A percentile compares a stretch with the other conserved stretches of the same genome.
Evolutionary conservation across 2,329 filamentous ascomycete genomes (phyloP).

Genomic region (Zymoseptoria tritici): DNA sequence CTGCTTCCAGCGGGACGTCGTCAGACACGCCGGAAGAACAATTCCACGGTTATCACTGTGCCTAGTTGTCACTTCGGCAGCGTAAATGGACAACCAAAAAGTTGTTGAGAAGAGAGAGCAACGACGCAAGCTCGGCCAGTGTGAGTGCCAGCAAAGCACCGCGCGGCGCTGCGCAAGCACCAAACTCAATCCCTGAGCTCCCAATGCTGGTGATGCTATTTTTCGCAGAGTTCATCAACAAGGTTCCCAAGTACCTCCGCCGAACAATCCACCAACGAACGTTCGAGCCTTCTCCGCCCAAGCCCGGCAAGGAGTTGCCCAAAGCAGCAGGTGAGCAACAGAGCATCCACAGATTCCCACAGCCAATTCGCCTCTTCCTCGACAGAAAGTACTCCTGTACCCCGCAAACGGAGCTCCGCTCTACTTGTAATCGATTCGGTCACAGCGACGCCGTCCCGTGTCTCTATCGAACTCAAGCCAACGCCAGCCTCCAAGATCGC

Average conservation of each 20-base stretch:
- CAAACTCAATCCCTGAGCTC: neutral
- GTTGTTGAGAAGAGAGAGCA: neutral
- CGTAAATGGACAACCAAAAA: neutral
- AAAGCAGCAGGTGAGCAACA: neutral
- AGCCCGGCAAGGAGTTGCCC: neutral
- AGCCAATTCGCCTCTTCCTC: neutral
- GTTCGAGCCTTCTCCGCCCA: neutral
- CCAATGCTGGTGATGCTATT: neutral
- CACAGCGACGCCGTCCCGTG: neutral
- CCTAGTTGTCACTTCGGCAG: neutral
- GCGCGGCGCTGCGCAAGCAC: neutral
- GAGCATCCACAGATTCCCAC: neutral
- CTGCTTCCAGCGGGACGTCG: neutral
- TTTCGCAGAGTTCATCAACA: neutral
- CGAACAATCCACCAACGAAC: neutral
- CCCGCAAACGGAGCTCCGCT: neutral
- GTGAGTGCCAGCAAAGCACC: neutral
- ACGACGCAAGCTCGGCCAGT: neutral
- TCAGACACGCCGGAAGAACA: neutral
- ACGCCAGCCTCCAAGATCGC: neutral
- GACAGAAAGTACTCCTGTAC: neutral
- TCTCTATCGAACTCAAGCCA: neutral
- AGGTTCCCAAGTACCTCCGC: no score
- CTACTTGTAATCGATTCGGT: neutral
- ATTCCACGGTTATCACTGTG: neutral